Base-by-base conservation (phyloP, 1,284 basidiomycete species). In the Moesziomyces antarcticus region DNA sequence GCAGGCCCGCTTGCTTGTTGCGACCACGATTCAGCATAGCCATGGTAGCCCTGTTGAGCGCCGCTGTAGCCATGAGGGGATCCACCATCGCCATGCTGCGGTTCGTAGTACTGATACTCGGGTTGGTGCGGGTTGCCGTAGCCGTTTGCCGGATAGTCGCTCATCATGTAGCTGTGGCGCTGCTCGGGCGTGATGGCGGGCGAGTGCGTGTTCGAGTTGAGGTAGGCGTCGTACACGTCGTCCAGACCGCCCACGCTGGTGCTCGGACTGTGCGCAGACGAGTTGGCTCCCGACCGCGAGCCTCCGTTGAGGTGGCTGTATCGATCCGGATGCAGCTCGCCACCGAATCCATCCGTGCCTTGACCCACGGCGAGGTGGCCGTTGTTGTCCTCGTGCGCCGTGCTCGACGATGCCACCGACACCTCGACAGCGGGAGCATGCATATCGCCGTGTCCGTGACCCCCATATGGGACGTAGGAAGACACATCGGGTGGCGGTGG, bases 211-310 rank as follows among this genome's bases (percentile, higher is more conserved):
- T 37, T 42, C 41, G 67, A 67, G 35, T 65, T 57, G 49, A 71
- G 53, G 50, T 75, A 75, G 14, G 72, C 72, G 48, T 70, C 72
- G 50, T 75, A 75, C 10, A 75, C 54, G 35, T 75, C 72, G n/a
- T 75, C 72, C 42, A 66, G 45, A 7, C 58, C 63, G 8, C 45
- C 42, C 1, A 52, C 51, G 56, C 66, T 65, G 14, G 60, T 56
- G 44, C 37, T 51, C 1, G 61, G 50, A 30, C 64, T 68, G 33
- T 58, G 60, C 5, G 46, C 33, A 1, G 56, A 56, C 33, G 68
- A 71, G 46, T 56, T 61, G 45, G 37, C 54, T 24, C 50, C 57
- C 3, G 59, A 58, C 13, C 62, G 53, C 8, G 37, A 40, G 37
- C 37, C 54, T 14, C 57, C 68, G 42, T 56, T 55, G 35, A 50